Percentiles rank a stretch among this genome's conserved stretches.
Evolutionary conservation across 208 protist genomes (phyloP).

Genomic region (Acanthamoeba sp.): DNA sequence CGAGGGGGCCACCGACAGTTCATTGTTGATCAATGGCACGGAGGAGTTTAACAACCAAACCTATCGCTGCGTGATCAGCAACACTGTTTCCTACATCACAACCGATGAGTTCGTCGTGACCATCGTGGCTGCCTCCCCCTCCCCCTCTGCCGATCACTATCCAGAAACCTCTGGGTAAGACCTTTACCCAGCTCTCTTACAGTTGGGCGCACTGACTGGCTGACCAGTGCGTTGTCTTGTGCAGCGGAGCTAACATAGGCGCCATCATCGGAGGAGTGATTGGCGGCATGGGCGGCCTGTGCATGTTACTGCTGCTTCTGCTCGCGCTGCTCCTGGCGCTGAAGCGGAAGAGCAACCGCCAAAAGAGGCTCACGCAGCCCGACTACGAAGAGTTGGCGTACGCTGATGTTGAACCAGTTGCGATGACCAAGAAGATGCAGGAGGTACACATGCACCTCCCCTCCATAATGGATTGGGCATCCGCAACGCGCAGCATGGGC

Average conservation of each 20-base stretch:
- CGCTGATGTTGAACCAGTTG: background rate
- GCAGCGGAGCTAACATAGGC: background rate
- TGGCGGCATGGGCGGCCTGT: background rate
- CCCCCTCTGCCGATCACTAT: too few species aligned
- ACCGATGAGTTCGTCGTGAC: too few species aligned
- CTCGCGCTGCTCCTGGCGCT: background rate
- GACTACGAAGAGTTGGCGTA: slow-evolving; percentile 4
- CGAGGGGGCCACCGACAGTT: background rate
- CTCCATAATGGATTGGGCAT: too few species aligned
- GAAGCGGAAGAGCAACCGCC: background rate
- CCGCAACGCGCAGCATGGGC: too few species aligned
- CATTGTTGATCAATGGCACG: background rate
- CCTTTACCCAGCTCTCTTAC: too few species aligned
- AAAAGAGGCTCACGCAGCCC: background rate
- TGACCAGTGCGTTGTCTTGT: too few species aligned
- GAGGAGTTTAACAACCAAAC: background rate
- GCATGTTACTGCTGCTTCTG: background rate
- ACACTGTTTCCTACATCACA: background rate
- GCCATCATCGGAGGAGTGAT: background rate
- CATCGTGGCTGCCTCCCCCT: too few species aligned
- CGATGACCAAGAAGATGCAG: background rate
- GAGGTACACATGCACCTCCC: background rate
- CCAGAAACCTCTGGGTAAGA: too few species aligned
- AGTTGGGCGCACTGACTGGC: too few species aligned
- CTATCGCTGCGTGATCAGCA: background rate